Conservation (phyloP, 176 grass and related monocot genomes). For the Hsuehochloa calcarea region DNA sequence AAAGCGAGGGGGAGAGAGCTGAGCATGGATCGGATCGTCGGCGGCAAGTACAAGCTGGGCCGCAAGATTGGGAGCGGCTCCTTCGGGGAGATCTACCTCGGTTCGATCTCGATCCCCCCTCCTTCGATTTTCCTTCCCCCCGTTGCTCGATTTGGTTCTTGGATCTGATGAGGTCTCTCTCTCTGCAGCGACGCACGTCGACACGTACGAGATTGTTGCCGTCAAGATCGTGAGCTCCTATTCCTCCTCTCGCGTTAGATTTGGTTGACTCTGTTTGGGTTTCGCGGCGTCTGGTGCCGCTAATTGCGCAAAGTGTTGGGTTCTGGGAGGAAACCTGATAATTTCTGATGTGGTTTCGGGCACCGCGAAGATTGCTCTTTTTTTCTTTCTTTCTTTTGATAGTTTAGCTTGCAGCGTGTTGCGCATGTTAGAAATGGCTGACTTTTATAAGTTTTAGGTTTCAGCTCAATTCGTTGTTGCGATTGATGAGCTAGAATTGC, state of each 20-base stretch:
- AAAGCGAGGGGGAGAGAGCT: not conserved
- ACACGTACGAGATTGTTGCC: constrained; percentile 85
- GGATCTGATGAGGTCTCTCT: constrained; percentile 30
- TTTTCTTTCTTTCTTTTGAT: not conserved
- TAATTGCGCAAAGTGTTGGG: not conserved
- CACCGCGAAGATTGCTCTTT: not conserved
- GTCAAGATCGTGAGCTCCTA: constrained; percentile 73
- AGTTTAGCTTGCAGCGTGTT: not conserved
- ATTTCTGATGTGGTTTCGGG: not conserved
- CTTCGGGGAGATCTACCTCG: constrained; percentile 75
- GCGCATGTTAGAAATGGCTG: not conserved
- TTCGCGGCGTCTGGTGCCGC: not conserved
- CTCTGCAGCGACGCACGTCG: constrained; percentile 69
- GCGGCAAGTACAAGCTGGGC: constrained; percentile 66
- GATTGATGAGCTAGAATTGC: not conserved
- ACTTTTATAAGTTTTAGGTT: not conserved
- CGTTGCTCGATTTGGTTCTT: not conserved
- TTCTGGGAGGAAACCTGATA: not conserved
- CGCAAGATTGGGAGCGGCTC: constrained; percentile 80
- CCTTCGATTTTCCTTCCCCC: not conserved
- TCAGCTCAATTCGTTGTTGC: not conserved
- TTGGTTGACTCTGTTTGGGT: constrained; percentile 6
- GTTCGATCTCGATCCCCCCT: constrained; percentile 26
- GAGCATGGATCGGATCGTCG: constrained; percentile 66
- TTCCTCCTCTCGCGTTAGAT: not conserved